Evolutionary conservation across 352 stramenopile species (phyloP), one percentile per base, ranked within the genome.

Genomic region (Phytopythium delawarense): DNA sequence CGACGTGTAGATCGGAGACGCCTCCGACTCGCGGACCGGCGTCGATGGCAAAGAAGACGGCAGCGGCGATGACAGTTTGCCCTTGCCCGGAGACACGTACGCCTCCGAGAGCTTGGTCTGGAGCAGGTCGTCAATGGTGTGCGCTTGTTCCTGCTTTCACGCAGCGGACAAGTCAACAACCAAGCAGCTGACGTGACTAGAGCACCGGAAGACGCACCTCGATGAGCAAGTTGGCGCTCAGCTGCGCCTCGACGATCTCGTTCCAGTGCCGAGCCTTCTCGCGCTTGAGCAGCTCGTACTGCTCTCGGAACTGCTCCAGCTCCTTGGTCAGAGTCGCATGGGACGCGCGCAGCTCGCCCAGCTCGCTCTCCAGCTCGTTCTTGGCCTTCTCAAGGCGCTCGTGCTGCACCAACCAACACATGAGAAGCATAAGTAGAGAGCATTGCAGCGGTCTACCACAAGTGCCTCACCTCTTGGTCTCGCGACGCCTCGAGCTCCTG

Each of bases 81-180:
- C 16, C 42, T 84, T 80, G 1, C 60, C 62, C 25, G 75, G 77
- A 55, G 67, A 81, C 46, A 71, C 61, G 64, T 75, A 75, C 32
- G 71, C 70, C 46, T 61, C 62, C 16, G 57, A 65, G 9, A 70
- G 51, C 50, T 86, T 84, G 34, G 65, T 68, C 62, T 86, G 75
- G 5, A 90, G 61, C 39, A 92, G 69, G 40, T 89, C 80, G 50
- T 92, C 80, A 40, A 92, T 92, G 25, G 83, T 92, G 48, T 90
- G 78, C 49, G 80, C 81, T 64, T 90, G 83, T 37, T 92, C 83
- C 72, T 88, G 53, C 28, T 56, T 7, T 32, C 63, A 11, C 45
- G 50, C n/a, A 44, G 13, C 35, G 0, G 13, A 16, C 45, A 23
- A 21, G 25, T 51, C 7, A 51, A 9, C 25, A 34, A 6, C 34